Conservation (phyloP, 1,139 yeast genomes). For the Meyerozyma sp. region DNA sequence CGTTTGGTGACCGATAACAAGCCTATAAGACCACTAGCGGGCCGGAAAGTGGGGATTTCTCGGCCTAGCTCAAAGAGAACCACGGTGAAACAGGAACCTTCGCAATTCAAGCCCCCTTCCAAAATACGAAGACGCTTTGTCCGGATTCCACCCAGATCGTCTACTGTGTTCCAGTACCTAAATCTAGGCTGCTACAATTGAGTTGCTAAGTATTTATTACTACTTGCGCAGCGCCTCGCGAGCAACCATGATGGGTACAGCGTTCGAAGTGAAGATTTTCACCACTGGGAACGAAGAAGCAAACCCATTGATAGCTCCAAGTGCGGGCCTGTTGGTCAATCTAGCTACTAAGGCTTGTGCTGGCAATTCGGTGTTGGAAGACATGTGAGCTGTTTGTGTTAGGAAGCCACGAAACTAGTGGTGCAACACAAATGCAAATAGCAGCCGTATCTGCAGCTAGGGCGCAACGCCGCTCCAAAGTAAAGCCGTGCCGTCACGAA, state of each 20-base stretch:
- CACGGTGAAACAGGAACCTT: not conserved
- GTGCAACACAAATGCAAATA: not conserved
- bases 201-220: not conserved
- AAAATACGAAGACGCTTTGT: not conserved
- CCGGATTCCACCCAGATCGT: not conserved
- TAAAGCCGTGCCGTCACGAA: not conserved
- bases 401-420: not conserved
- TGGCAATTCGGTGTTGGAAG: slow-evolving; percentile 26
- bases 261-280: slow-evolving; percentile 53
- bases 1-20: not conserved
- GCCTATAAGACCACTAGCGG: not conserved
- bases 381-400: not conserved
- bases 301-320: slow-evolving; percentile 56
- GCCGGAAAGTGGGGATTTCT: not conserved
- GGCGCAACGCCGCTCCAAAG: not conserved
- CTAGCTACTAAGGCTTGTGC: slow-evolving; percentile 40
- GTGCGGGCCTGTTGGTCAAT: slow-evolving; percentile 49
- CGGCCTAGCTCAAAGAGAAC: not conserved
- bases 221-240: slow-evolving; percentile 14
- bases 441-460: not conserved
- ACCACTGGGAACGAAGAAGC: slow-evolving; percentile 56
- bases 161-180: not conserved
- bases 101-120: no score
- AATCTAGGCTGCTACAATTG: not conserved
- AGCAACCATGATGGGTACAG: slow-evolving; percentile 49